Evolutionary conservation across 1,284 basidiomycete species (phyloP).

Genomic region (Cryptococcus amylolentus): DNA sequence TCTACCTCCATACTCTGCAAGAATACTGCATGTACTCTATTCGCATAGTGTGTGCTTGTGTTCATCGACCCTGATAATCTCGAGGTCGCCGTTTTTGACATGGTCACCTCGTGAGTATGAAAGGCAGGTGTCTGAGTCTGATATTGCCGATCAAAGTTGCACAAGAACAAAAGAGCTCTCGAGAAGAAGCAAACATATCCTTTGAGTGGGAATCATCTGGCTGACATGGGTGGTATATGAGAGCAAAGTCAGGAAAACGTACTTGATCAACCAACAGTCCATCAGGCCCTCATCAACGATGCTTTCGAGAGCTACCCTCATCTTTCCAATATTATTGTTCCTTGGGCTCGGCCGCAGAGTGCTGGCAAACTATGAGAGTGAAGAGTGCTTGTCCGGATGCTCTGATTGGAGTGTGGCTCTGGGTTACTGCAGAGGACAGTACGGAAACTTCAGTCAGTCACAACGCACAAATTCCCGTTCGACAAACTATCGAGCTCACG

Average conservation of each 20-base stretch:
- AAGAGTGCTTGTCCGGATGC: slow-evolving; percentile 20
- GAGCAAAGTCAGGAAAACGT: too few relatives aligned
- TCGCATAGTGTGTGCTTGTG: not conserved
- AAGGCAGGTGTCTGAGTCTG: too few relatives aligned
- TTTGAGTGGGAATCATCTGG: too few relatives aligned
- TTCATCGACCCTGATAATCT: too few relatives aligned
- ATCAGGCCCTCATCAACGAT: not conserved
- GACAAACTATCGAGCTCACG: not conserved
- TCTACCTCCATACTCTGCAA: not conserved
- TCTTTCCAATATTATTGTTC: not conserved
- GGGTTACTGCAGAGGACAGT: slow-evolving; percentile 23
- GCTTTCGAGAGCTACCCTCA: not conserved
- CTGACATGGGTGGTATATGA: too few relatives aligned
- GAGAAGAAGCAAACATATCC: too few relatives aligned
- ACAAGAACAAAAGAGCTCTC: too few relatives aligned
- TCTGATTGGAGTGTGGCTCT: slow-evolving; percentile 27
- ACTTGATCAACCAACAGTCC: not conserved
- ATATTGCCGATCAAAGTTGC: too few relatives aligned
- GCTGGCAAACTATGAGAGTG: slow-evolving; percentile 14
- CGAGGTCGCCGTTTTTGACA: too few relatives aligned
- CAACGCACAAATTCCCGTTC: not conserved
- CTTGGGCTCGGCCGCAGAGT: not conserved
- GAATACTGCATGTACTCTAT: not conserved
- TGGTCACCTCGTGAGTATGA: too few relatives aligned
- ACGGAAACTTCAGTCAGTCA: slow-evolving; percentile 5